These are phyloP conservation scores for Fusarium sp. DNA, from an alignment of 2,329 filamentous ascomycete species.

Conservation along the genomic window DNA sequence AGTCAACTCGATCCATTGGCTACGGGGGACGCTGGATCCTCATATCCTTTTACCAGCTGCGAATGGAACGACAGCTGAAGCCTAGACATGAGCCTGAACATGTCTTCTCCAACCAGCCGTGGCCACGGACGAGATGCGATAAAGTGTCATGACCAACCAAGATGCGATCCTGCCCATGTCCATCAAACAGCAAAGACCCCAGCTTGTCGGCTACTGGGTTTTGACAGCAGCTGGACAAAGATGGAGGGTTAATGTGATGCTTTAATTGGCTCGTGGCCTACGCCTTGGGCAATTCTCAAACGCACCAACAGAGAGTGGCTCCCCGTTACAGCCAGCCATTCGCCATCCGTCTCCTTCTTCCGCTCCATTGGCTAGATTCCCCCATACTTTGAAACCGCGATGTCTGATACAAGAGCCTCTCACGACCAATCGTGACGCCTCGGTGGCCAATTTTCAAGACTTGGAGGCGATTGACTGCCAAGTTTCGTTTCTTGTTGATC, in stretches of 20 bases:
- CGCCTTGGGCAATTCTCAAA: constrained; percentile 18
- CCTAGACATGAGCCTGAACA: not conserved
- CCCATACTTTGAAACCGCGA: constrained; percentile 29
- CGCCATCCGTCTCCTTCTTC: not conserved
- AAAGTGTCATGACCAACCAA: not conserved
- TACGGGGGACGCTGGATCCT: not conserved
- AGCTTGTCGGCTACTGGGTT: not conserved
- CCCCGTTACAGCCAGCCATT: not conserved
- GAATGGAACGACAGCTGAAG: constrained; percentile 32
- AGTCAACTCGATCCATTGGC: constrained; percentile 23
- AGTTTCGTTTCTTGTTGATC: not conserved
- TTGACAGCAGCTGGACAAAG: constrained; percentile 8
- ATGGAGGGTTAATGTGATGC: not conserved
- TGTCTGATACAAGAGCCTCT: constrained; percentile 30
- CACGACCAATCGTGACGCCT: constrained; percentile 5
- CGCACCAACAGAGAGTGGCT: constrained; percentile 19
- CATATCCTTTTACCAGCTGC: constrained; percentile 14
- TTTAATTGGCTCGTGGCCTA: constrained; percentile 11
- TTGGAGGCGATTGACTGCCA: not conserved
- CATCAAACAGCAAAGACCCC: not conserved
- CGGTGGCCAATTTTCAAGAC: not conserved
- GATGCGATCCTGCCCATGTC: constrained; percentile 7
- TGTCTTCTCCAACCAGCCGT: constrained; percentile 14
- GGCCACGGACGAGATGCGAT: constrained; percentile 3
- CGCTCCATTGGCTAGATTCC: constrained; percentile 19